A percentile compares a stretch with the other conserved stretches of the same genome.
Evolutionary conservation across 345 rosid genomes (phyloP).

Genomic region (Mangifera indica): DNA sequence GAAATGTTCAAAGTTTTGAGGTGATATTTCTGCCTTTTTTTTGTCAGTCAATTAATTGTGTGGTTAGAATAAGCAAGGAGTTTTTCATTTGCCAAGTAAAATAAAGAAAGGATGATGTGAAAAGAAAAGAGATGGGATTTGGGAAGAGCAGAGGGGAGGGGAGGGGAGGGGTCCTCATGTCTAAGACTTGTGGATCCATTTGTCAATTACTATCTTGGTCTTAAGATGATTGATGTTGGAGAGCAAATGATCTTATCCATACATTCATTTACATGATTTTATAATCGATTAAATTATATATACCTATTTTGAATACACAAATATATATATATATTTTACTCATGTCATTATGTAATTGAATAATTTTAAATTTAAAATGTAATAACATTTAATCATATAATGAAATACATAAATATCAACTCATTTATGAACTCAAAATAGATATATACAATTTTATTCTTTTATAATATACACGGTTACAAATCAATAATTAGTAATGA

Average conservation of each 20-base stretch:
- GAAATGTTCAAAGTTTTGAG: too few species aligned
- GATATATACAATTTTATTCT: too few species aligned
- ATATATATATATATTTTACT: too few species aligned
- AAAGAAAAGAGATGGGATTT: constrained; percentile 10
- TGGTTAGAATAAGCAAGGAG: constrained; percentile 13
- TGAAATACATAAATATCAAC: too few species aligned
- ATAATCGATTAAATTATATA: too few species aligned
- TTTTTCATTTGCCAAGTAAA: neutral
- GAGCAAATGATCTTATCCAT: constrained; percentile 19
- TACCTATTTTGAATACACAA: too few species aligned
- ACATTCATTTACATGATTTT: constrained; percentile 31
- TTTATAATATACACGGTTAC: too few species aligned
- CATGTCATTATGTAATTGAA: too few species aligned
- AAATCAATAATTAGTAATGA: constrained; percentile 4
- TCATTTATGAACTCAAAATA: too few species aligned
- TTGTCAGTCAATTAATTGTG: neutral
- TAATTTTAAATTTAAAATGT: too few species aligned
- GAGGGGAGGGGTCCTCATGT: constrained; percentile 42
- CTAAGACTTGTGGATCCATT: constrained; percentile 26
- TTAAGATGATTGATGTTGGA: constrained; percentile 11
- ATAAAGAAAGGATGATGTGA: neutral
- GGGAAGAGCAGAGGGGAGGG: neutral
- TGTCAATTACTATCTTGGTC: constrained; percentile 28
- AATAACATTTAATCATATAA: too few species aligned
- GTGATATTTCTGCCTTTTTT: neutral